Evolutionary conservation across 192 early-diverging fungal species (phyloP).

Genomic region (Coemansia sp.): DNA sequence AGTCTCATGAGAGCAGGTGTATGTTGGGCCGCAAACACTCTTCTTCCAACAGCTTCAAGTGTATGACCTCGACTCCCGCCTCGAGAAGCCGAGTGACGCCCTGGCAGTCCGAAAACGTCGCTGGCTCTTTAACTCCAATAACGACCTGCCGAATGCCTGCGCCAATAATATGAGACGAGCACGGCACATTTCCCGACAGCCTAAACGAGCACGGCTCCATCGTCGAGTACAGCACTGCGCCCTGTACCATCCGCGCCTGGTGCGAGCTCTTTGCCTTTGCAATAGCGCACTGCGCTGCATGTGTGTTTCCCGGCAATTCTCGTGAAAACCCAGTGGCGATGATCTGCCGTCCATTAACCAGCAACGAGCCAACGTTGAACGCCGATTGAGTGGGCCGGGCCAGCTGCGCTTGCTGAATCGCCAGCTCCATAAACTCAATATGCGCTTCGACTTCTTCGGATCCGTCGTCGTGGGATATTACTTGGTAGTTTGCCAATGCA

Average conservation of each 20-base stretch:
- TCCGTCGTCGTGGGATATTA: conserved; percentile 40
- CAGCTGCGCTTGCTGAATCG: conserved; percentile 78
- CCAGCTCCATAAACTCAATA: conserved; percentile 72
- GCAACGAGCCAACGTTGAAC: conserved; percentile 92
- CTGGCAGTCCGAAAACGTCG: conserved; percentile 78
- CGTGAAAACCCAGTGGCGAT: conserved; percentile 87
- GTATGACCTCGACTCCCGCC: conserved; percentile 73
- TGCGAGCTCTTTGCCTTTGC: conserved; percentile 62
- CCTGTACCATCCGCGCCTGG: conserved; percentile 33
- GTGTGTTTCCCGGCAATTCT: conserved; percentile 94
- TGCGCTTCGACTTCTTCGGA: conserved; percentile 55
- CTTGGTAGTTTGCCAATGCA: conserved; percentile 13
- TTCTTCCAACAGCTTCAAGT: conserved; percentile 74
- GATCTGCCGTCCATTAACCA: conserved; percentile 57
- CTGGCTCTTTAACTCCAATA: conserved; percentile 89
- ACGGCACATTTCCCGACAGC: conserved; percentile 81
- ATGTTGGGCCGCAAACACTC: conserved; percentile 72
- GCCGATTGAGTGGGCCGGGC: conserved; percentile 77
- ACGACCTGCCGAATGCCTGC: conserved; percentile 71
- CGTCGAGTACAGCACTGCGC: conserved; percentile 85
- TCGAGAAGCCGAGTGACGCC: conserved; percentile 70
- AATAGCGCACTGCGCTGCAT: conserved; percentile 90
- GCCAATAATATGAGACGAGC: conserved; percentile 69
- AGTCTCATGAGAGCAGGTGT: conserved; percentile 50
- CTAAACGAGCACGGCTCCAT: conserved; percentile 97